A percentile compares a stretch with the other conserved stretches of the same genome.
Conservation (phyloP, 192 early-diverging fungal species). For the Funneliformis geosporum region DNA sequence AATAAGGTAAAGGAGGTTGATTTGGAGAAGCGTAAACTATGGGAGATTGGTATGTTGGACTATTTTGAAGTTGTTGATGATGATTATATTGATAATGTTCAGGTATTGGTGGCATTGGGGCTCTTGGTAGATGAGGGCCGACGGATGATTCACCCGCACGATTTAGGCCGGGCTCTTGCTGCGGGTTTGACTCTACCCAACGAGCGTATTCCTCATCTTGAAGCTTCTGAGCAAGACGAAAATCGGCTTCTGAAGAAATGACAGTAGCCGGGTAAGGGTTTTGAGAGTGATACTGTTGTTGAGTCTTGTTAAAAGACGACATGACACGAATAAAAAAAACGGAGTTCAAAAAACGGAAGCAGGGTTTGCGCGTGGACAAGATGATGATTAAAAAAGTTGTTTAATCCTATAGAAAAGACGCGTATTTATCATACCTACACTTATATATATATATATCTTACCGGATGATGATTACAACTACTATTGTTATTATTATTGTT, state of each 20-base stretch:
- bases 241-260: conserved; percentile 17
- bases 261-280: conserved; percentile 26
- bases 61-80: conserved; percentile 16
- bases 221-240: conserved; percentile 31
- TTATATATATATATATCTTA: too few species aligned
- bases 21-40: conserved; percentile 27
- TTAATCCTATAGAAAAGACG: too few species aligned
- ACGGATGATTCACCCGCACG: conserved; percentile 1
- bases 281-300: conserved; percentile 28
- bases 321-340: too few species aligned
- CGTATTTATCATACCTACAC: too few species aligned
- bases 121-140: background rate
- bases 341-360: background rate
- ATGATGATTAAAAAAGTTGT: too few species aligned
- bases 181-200: conserved; percentile 17
- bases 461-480: too few species aligned
- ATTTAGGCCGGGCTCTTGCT: background rate
- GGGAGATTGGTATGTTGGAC: conserved; percentile 8
- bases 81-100: conserved; percentile 32
- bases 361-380: too few species aligned
- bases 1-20: conserved; percentile 28
- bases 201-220: conserved; percentile 27
- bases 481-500: too few species aligned
- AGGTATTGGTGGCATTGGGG: conserved; percentile 24
- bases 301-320: background rate